These are phyloP conservation scores for Phytophthora syringae DNA, from an alignment of 352 stramenopile species.

Conservation along the genomic window DNA sequence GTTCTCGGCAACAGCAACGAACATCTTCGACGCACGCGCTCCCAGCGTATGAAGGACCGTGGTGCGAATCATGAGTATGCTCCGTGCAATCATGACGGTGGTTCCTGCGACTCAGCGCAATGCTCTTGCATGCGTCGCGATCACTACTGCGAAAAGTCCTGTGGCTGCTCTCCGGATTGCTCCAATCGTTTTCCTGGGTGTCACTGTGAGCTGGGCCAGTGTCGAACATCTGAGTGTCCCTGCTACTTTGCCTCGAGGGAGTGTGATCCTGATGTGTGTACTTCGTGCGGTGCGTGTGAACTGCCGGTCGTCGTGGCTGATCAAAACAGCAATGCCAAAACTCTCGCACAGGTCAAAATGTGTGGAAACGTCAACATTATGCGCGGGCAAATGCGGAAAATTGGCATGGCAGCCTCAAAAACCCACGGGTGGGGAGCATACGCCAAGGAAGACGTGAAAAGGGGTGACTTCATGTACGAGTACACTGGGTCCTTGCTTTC, in stretches of 20 bases:
- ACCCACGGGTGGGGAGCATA: slow-evolving; percentile 84
- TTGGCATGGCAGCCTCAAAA: slow-evolving; percentile 62
- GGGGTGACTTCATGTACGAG: slow-evolving; percentile 84
- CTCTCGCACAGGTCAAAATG: slow-evolving; percentile 43
- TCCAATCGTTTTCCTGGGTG: slow-evolving; percentile 82
- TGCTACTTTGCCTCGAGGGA: slow-evolving; percentile 77
- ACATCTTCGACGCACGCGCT: slow-evolving; percentile 70
- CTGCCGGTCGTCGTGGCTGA: slow-evolving; percentile 58
- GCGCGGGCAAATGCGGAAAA: slow-evolving; percentile 52
- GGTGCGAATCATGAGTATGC: slow-evolving; percentile 78
- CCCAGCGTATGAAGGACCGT: slow-evolving; percentile 84
- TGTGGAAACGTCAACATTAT: slow-evolving; percentile 81
- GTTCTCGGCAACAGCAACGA: slow-evolving; percentile 69
- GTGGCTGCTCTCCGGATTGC: slow-evolving; percentile 68
- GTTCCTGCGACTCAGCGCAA: slow-evolving; percentile 62
- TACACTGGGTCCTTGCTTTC: slow-evolving; percentile 93
- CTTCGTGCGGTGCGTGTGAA: slow-evolving; percentile 70
- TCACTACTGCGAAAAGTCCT: slow-evolving; percentile 81
- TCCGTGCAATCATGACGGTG: slow-evolving; percentile 65
- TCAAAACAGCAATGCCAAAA: slow-evolving; percentile 36
- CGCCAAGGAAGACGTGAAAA: slow-evolving; percentile 55
- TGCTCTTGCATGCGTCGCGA: slow-evolving; percentile 86
- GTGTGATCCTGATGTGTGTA: slow-evolving; percentile 75
- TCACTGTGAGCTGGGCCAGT: slow-evolving; percentile 62
- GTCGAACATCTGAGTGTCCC: slow-evolving; percentile 62